These are phyloP conservation scores for Suillus occidentalis DNA, from an alignment of 768 basidiomycete genomes.

Conservation along the genomic window DNA sequence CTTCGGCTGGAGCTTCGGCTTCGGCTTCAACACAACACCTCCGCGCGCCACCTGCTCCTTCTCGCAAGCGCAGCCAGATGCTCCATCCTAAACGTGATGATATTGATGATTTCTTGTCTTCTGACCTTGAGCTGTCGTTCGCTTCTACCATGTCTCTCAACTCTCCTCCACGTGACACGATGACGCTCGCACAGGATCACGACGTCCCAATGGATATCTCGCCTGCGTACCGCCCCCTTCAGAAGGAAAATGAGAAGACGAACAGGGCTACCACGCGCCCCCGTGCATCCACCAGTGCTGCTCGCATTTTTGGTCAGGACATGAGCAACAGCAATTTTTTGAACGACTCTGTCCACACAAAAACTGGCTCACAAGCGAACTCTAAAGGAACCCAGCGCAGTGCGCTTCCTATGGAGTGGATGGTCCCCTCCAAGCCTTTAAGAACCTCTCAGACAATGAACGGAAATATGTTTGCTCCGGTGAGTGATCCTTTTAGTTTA, in stretches of 20 bases:
- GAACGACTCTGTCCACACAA: conserved; percentile 33
- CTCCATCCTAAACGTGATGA: conserved; percentile 46
- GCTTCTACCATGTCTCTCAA: conserved; percentile 80
- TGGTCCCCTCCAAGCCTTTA: conserved; percentile 29
- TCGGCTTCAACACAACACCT: conserved; percentile 46
- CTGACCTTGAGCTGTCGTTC: conserved; percentile 82
- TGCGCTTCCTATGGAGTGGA: conserved; percentile 66
- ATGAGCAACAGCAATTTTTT: conserved; percentile 55
- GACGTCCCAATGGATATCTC: conserved; percentile 82
- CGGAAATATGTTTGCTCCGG: conserved; percentile 31
- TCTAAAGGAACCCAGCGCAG: conserved; percentile 60
- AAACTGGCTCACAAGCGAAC: conserved; percentile 36
- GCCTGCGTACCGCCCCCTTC: conserved; percentile 47
- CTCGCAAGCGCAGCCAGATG: conserved; percentile 50
- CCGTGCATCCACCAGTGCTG: conserved; percentile 63
- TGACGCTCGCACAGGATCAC: conserved; percentile 48
- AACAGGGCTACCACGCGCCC: conserved; percentile 45
- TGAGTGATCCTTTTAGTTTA: conserved; percentile 15
- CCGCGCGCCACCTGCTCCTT: conserved; percentile 37
- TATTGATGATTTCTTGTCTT: conserved; percentile 65
- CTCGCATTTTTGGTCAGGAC: conserved; percentile 73
- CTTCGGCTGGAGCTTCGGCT: conserved; percentile 43
- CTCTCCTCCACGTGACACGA: conserved; percentile 57
- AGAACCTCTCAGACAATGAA: conserved; percentile 22
- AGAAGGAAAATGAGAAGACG: conserved; percentile 30